Base-by-base conservation (phyloP, 176 grass and related monocot genomes). In the Oryza rufipogon region DNA sequence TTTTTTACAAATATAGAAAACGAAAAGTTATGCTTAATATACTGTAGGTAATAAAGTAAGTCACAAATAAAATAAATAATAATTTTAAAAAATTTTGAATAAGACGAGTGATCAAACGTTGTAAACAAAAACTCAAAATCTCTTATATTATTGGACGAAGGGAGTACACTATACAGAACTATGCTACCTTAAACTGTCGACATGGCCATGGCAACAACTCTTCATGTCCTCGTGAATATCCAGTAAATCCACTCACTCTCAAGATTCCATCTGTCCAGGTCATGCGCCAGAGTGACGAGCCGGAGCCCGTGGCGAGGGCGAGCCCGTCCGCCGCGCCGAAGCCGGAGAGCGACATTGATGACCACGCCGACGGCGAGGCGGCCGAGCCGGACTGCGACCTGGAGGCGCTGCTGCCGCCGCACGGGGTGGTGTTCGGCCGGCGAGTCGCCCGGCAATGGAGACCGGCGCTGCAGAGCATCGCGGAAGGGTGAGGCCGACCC, bases 381-480 rank as follows among this genome's bases (percentile, higher is more conserved):
- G 46, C 70, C 63, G 85, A 86, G 81, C 58, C 36, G 51, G 83
- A 86, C 73, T 41, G 79, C 15, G 88, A 87, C 39, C 84, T 87
- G 68, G 80, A 71, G 71, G 49, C 76, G 15, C 74, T 83, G 74
- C 47, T 70, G 80, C 71, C 83, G 36, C 88, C 83, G 28, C 88
- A 77, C 34, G 64, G 68, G 11, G 17, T 78, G 85, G 48, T 76
- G 12, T 19, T 87, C 26, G 70, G 70, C 71, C 36, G 86, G 70
- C 71, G 87, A 25, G 15, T 58, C 70, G 80, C 65, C 26, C 61
- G 74, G 71, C 92, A 94, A 71, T 97, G 94, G 94, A 92, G 73
- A 75, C 92, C 94, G 45, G 90, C 90, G 45, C 82, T 97, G 73
- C 89, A 94, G 68, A 97, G 95, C 88, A 97, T 97, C 26, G 90